A percentile compares a stretch with the other conserved stretches of the same genome.
These are phyloP conservation scores for Fusarium sarcochroum DNA, from an alignment of 2,329 filamentous ascomycete genomes.

Conservation along the genomic window DNA sequence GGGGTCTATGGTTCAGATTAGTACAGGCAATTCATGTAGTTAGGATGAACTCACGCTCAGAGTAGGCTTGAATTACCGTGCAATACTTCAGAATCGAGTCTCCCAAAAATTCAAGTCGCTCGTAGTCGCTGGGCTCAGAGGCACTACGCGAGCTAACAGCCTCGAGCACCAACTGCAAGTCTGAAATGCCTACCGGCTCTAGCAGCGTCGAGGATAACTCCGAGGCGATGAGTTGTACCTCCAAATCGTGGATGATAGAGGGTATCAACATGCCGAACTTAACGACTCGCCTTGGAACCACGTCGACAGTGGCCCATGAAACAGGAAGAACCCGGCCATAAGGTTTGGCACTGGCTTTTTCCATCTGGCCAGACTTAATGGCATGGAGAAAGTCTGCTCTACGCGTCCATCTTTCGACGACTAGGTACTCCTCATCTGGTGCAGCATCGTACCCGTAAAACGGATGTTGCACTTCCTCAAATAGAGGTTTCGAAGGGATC, in stretches of 20 bases:
- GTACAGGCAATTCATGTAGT: neutral
- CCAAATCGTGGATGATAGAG: conserved; percentile 78
- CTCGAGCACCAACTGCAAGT: conserved; percentile 71
- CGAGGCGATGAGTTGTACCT: conserved; percentile 73
- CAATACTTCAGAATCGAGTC: conserved; percentile 86
- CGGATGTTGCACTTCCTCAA: conserved; percentile 56
- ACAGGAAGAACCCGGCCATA: conserved; percentile 63
- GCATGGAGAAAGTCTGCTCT: conserved; percentile 72
- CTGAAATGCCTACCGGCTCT: conserved; percentile 62
- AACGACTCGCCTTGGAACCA: conserved; percentile 59
- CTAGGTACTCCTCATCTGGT: conserved; percentile 65
- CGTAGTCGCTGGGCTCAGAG: conserved; percentile 76
- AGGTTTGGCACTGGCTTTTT: conserved; percentile 55
- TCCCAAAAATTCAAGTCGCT: conserved; percentile 88
- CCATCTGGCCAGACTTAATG: conserved; percentile 18
- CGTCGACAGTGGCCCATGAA: conserved; percentile 64
- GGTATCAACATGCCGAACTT: conserved; percentile 76
- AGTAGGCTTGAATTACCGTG: conserved; percentile 74
- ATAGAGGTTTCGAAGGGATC: conserved; percentile 61
- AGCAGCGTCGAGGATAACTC: conserved; percentile 62
- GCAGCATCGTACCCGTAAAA: conserved; percentile 56
- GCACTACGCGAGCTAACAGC: conserved; percentile 79
- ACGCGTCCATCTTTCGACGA: conserved; percentile 64
- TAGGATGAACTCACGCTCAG: conserved; percentile 59
- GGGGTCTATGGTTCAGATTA: conserved; percentile 62